Percentiles rank a stretch among this genome's conserved stretches.
phyloP scores from a whole-genome alignment of 1,284 basidiomycete species.

The Ganoderma boninense region DNA sequence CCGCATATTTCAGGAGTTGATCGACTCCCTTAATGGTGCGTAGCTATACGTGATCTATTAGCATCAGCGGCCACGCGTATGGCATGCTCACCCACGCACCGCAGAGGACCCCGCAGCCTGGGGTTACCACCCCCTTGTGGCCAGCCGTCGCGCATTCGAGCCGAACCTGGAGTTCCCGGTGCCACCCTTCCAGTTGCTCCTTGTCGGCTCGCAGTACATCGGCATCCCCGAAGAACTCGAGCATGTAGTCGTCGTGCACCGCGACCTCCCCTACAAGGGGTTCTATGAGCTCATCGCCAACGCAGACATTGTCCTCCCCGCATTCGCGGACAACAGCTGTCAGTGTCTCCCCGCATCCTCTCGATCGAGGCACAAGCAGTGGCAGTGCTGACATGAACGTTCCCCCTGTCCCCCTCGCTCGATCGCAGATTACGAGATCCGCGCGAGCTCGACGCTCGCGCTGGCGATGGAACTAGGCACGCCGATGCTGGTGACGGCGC shows the following conservation, averaged over 20 bases:
- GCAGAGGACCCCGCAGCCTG: conserved; percentile 45
- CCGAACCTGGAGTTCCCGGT: conserved; percentile 34
- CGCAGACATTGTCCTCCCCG: conserved; percentile 49
- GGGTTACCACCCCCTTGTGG: conserved; percentile 46
- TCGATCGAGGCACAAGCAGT: background rate
- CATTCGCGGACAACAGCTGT: conserved; percentile 42
- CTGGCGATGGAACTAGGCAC: conserved; percentile 48
- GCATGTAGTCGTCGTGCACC: conserved; percentile 44
- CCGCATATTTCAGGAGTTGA: conserved; percentile 44
- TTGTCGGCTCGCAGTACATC: conserved; percentile 45
- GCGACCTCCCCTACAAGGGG: conserved; percentile 42
- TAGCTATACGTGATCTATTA: background rate
- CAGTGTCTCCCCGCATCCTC: conserved; percentile 4
- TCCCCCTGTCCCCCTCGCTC: too few relatives aligned
- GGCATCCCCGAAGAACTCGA: conserved; percentile 44
- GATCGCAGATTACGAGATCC: conserved; percentile 40
- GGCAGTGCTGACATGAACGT: background rate
- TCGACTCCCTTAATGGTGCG: conserved; percentile 40
- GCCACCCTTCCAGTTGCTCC: conserved; percentile 45
- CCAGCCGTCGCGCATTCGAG: conserved; percentile 39
- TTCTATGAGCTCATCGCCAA: conserved; percentile 46
- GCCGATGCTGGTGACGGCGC: conserved; percentile 47
- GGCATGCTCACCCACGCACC: background rate
- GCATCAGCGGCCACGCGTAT: background rate
- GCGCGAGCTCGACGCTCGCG: conserved; percentile 49